Evolutionary conservation across 352 stramenopile genomes (phyloP).

Genomic region (Pilasporangium apinafurcum): DNA sequence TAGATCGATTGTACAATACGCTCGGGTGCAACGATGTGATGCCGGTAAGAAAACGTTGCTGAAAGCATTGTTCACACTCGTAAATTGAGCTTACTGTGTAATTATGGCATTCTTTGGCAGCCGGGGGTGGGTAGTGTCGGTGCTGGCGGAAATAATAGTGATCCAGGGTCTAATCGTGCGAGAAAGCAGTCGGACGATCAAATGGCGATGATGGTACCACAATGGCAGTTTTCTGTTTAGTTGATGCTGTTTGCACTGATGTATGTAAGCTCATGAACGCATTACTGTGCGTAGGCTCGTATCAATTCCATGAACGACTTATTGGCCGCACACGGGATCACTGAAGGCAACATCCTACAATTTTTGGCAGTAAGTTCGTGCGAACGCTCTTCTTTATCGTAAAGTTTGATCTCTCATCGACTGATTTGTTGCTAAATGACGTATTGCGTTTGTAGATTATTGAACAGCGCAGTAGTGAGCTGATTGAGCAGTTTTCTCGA

Average conservation of each 20-base stretch:
- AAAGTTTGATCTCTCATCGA: background rate
- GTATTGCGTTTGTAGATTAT: slow-evolving; percentile 42
- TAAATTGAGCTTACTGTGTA: background rate
- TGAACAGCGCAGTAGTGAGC: slow-evolving; percentile 70
- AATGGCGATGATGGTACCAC: slow-evolving; percentile 58
- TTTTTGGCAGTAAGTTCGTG: slow-evolving; percentile 52
- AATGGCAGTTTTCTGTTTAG: background rate
- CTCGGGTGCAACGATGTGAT: slow-evolving; percentile 80
- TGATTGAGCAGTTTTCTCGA: slow-evolving; percentile 72
- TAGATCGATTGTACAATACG: slow-evolving; percentile 73
- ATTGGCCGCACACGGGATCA: slow-evolving; percentile 68
- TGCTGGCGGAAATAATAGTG: slow-evolving; percentile 8
- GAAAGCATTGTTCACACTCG: too few species aligned
- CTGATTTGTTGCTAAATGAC: background rate
- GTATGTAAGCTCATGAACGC: too few species aligned
- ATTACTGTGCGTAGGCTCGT: slow-evolving; percentile 27
- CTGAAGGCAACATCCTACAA: slow-evolving; percentile 78
- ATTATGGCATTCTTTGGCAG: too few species aligned
- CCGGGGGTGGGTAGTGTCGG: too few species aligned
- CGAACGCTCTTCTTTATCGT: too few species aligned
- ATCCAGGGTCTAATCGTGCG: slow-evolving; percentile 28
- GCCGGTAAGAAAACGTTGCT: too few species aligned
- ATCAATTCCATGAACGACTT: slow-evolving; percentile 86
- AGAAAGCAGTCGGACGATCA: slow-evolving; percentile 72
- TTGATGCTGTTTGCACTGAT: background rate